phyloP scores from a whole-genome alignment of 495 filamentous ascomycete genomes.

The Hypoxylon perforatum region DNA sequence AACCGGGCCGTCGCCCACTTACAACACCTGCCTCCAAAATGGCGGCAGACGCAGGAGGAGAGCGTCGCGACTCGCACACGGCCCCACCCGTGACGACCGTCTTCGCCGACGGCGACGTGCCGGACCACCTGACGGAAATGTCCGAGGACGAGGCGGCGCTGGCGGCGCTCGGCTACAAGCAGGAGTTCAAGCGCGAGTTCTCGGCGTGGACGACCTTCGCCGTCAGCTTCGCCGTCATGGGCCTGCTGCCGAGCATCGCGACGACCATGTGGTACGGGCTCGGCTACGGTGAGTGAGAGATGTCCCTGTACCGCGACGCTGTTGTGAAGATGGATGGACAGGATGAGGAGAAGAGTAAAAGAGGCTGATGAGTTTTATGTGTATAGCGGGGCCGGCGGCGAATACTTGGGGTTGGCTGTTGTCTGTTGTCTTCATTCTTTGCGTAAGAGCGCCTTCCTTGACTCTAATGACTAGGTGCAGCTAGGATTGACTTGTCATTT shows the following conservation, averaged over 20 bases:
- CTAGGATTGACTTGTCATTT: conserved; percentile 48
- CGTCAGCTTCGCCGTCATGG: conserved; percentile 80
- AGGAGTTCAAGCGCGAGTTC: conserved; percentile 85
- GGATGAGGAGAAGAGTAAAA: neutral
- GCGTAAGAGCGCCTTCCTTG: conserved; percentile 62
- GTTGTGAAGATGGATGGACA: neutral
- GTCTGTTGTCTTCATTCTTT: conserved; percentile 79
- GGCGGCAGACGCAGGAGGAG: conserved; percentile 4
- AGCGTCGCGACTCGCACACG: conserved; percentile 29
- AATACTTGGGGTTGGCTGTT: conserved; percentile 88
- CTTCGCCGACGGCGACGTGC: conserved; percentile 71
- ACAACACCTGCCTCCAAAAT: conserved; percentile 11
- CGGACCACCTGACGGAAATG: conserved; percentile 52
- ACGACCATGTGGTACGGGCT: conserved; percentile 82
- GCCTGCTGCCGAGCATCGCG: conserved; percentile 78
- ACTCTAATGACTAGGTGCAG: conserved; percentile 74
- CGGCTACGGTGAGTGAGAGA: conserved; percentile 75
- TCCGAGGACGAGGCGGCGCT: conserved; percentile 75
- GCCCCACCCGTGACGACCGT: conserved; percentile 75
- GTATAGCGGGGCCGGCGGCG: conserved; percentile 73
- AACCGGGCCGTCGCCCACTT: neutral
- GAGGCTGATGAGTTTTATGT: conserved; percentile 23
- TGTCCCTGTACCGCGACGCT: neutral
- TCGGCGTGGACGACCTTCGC: conserved; percentile 86
- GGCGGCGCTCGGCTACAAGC: conserved; percentile 77